These are phyloP conservation scores for Pichia cabralensis DNA, from an alignment of 805 yeast genomes.

Conservation along the genomic window DNA sequence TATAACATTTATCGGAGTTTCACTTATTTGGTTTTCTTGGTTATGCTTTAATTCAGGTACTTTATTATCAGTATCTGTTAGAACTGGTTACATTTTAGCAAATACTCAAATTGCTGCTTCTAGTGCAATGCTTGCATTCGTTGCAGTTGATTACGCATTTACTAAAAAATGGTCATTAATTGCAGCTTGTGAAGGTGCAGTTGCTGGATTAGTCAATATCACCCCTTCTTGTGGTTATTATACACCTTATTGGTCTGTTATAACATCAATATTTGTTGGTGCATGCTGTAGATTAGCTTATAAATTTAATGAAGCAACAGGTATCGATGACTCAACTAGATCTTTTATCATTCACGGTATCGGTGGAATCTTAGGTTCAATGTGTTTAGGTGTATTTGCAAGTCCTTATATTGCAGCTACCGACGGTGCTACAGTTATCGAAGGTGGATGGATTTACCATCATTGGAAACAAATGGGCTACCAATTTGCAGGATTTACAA, in stretches of 20 bases:
- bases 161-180: constrained; percentile 32
- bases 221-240: constrained; percentile 38
- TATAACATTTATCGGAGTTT: constrained; percentile 33
- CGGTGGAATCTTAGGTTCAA: constrained; percentile 38
- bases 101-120: constrained; percentile 45
- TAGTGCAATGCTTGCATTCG: constrained; percentile 36
- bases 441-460: constrained; percentile 39
- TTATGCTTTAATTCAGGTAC: constrained; percentile 40
- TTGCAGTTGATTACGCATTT: constrained; percentile 30
- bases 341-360: constrained; percentile 38
- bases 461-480: constrained; percentile 36
- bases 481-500: constrained; percentile 35
- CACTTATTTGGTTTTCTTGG: constrained; percentile 41
- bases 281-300: constrained; percentile 28
- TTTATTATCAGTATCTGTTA: constrained; percentile 28
- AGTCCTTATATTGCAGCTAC: constrained; percentile 33
- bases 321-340: constrained; percentile 36
- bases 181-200: constrained; percentile 38
- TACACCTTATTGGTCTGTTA: constrained; percentile 37
- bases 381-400: constrained; percentile 36
- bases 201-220: constrained; percentile 36
- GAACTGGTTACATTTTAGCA: constrained; percentile 38
- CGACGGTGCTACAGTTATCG: constrained; percentile 34
- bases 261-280: constrained; percentile 32
- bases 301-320: constrained; percentile 29